Percentiles rank a stretch among this genome's conserved stretches.
Conservation (phyloP, 768 basidiomycete species). For the Gloeopeniophorella convolvens region DNA sequence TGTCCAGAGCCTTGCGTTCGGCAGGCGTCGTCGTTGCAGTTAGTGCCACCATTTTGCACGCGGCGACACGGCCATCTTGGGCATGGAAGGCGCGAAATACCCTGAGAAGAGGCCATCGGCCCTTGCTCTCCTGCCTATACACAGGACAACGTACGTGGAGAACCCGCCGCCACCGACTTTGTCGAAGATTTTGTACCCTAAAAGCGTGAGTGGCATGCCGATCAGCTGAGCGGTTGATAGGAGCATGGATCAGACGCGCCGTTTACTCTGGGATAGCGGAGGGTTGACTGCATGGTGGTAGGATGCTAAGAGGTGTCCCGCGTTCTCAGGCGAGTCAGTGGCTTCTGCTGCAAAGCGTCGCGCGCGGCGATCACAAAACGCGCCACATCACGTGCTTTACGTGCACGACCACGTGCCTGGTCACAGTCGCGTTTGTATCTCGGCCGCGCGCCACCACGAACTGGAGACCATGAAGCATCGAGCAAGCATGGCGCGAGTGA, state of each 20-base stretch:
- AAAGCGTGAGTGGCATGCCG: not conserved
- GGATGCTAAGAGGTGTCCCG: not conserved
- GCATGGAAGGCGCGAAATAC: constrained; percentile 81
- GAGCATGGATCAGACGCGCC: constrained; percentile 2
- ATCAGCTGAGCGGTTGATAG: not conserved
- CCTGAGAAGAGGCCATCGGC: constrained; percentile 33
- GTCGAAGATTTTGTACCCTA: constrained; percentile 65
- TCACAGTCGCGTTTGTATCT: too few species aligned
- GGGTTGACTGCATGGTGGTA: constrained; percentile 7
- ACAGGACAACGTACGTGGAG: constrained; percentile 47
- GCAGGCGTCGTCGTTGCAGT: constrained; percentile 56
- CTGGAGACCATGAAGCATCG: too few species aligned
- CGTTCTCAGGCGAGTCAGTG: not conserved
- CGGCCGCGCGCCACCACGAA: too few species aligned
- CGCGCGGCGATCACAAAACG: not conserved
- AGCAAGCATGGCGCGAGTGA: too few species aligned
- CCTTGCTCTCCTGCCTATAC: not conserved
- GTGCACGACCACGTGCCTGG: not conserved
- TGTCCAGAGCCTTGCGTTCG: constrained; percentile 76
- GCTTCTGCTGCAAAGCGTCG: not conserved
- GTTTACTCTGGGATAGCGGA: constrained; percentile 19
- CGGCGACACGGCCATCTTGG: constrained; percentile 60
- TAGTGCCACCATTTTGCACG: constrained; percentile 77
- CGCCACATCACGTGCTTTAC: not conserved
- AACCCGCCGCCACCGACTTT: constrained; percentile 87